Conservation (phyloP, 345 rosid genomes). For the Diplotaxis tenuifolia region DNA sequence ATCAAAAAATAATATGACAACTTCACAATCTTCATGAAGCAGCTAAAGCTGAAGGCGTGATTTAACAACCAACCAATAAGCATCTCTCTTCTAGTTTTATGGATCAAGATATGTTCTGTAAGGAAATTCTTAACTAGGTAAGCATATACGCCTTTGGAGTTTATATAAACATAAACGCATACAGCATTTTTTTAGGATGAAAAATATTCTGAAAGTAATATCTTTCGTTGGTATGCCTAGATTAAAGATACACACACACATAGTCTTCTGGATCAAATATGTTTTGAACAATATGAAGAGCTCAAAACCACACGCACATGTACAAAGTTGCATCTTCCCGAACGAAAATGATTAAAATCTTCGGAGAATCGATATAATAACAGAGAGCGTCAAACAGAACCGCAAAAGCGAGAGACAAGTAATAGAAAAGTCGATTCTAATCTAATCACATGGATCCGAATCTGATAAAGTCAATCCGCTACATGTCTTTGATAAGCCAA, state of each 20-base stretch:
- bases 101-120: not conserved
- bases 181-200: not conserved
- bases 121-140: not conserved
- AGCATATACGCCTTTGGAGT: not conserved
- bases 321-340: not conserved
- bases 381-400: not conserved
- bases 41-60: not conserved
- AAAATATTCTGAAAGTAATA: not conserved
- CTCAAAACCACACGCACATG: not conserved
- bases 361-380: not conserved
- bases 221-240: no score
- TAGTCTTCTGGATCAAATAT: not conserved
- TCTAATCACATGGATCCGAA: slow-evolving; percentile 1
- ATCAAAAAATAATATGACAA: not conserved
- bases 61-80: not conserved
- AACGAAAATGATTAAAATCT: slow-evolving; percentile 28
- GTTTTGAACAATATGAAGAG: not conserved
- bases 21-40: not conserved
- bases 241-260: not conserved
- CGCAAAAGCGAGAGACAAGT: not conserved
- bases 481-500: not conserved
- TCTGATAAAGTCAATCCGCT: not conserved
- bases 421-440: not conserved
- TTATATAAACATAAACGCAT: not conserved
- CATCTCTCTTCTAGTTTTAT: not conserved